Percentiles rank a stretch among this genome's conserved stretches.
phyloP scores from a whole-genome alignment of 345 rosid genomes.

The Euphorbia tirucalli region DNA sequence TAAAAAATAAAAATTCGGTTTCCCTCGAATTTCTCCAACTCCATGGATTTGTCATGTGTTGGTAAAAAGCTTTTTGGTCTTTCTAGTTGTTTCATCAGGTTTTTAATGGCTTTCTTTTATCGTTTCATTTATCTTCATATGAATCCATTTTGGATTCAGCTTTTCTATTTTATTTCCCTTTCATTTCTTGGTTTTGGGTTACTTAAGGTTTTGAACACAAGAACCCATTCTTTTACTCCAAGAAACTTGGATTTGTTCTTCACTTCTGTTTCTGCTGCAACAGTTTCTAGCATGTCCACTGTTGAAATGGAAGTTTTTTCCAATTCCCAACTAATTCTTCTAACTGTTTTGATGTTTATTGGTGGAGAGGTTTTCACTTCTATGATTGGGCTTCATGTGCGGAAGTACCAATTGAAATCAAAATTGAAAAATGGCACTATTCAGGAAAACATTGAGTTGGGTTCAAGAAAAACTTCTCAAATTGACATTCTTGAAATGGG shows the following conservation, averaged over 20 bases:
- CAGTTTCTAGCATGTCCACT: slow-evolving; percentile 71
- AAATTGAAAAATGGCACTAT: neutral
- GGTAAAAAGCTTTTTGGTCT: neutral
- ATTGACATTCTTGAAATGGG: no score
- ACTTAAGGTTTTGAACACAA: slow-evolving; percentile 26
- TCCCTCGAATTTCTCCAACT: neutral
- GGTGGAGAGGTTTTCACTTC: slow-evolving; percentile 57
- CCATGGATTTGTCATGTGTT: neutral
- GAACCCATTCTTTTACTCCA: slow-evolving; percentile 30
- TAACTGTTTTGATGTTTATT: slow-evolving; percentile 50
- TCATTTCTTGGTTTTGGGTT: slow-evolving; percentile 9
- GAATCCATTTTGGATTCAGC: slow-evolving; percentile 16
- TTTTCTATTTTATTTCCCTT: slow-evolving; percentile 1
- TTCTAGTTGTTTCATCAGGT: neutral
- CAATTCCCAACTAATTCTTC: slow-evolving; percentile 49
- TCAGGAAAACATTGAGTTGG: neutral
- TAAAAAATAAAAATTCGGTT: neutral
- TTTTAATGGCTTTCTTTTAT: neutral
- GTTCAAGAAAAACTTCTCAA: no score
- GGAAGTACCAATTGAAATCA: neutral
- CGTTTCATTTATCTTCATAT: neutral
- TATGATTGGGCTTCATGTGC: slow-evolving; percentile 32
- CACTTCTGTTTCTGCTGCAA: slow-evolving; percentile 64
- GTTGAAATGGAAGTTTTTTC: slow-evolving; percentile 86
- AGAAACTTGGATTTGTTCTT: slow-evolving; percentile 55